A percentile compares a stretch with the other conserved stretches of the same genome.
phyloP scores from a whole-genome alignment of 345 rosid species.

The Streptanthus diversifolius region DNA sequence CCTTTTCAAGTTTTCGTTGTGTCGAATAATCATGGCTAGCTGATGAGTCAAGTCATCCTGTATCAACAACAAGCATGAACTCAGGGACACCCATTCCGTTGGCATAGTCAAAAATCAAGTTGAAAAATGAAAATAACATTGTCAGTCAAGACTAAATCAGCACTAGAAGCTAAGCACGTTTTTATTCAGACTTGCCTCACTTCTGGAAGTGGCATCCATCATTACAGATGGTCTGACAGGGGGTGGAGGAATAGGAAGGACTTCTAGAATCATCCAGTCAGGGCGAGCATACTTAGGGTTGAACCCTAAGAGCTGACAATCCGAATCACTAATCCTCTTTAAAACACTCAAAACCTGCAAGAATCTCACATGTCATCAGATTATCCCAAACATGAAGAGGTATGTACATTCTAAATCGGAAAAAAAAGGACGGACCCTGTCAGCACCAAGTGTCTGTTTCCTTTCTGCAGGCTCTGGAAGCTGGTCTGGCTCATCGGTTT shows the following conservation, averaged over 20 bases:
- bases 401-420: not conserved
- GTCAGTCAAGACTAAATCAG: not conserved
- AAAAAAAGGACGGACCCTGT: constrained; percentile 47
- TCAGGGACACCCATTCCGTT: constrained; percentile 16
- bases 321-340: constrained; percentile 93
- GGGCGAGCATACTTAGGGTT: constrained; percentile 98
- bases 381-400: constrained; percentile 1
- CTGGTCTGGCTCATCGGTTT: constrained; percentile 79
- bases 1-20: constrained; percentile 80
- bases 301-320: constrained; percentile 79
- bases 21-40: constrained; percentile 87
- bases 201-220: constrained; percentile 91
- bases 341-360: constrained; percentile 82
- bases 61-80: constrained; percentile 30
- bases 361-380: constrained; percentile 8
- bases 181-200: constrained; percentile 56
- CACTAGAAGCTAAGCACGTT: not conserved
- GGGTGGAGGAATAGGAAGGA: constrained; percentile 97
- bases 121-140: not conserved
- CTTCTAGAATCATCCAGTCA: constrained; percentile 98
- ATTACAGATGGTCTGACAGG: constrained; percentile 99
- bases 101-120: not conserved
- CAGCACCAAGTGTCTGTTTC: constrained; percentile 93
- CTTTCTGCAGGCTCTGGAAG: constrained; percentile 95
- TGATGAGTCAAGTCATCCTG: constrained; percentile 98